Conservation (phyloP, 768 basidiomycete genomes). For the Boletellus sp. region DNA sequence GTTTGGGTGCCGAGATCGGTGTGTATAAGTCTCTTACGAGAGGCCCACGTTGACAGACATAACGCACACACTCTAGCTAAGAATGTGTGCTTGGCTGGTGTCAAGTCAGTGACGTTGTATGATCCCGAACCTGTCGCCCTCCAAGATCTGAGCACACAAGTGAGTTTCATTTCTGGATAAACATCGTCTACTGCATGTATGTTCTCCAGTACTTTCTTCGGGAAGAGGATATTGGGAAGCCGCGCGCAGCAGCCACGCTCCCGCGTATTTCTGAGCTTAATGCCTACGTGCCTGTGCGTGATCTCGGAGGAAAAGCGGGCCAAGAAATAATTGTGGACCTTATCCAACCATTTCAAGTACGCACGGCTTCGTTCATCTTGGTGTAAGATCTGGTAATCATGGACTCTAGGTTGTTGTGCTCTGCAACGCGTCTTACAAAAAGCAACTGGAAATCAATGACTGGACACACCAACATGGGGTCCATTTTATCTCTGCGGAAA, state of each 20-base stretch:
- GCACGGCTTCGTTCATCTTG: slow-evolving; percentile 15
- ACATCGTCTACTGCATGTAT: slow-evolving; percentile 7
- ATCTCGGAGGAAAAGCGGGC: slow-evolving; percentile 74
- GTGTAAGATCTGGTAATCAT: slow-evolving; percentile 6
- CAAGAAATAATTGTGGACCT: slow-evolving; percentile 76
- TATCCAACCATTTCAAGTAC: slow-evolving; percentile 85
- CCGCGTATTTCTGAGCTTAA: slow-evolving; percentile 94
- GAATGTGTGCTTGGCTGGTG: slow-evolving; percentile 91
- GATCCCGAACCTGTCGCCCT: slow-evolving; percentile 86
- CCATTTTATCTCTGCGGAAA: slow-evolving; percentile 88
- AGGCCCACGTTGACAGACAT: slow-evolving; percentile 6
- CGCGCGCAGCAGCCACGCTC: slow-evolving; percentile 79
- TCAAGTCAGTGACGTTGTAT: slow-evolving; percentile 94
- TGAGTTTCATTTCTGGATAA: slow-evolving; percentile 32
- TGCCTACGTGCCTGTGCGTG: slow-evolving; percentile 89
- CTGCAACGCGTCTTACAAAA: slow-evolving; percentile 68
- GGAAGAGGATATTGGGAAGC: slow-evolving; percentile 79
- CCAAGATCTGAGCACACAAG: slow-evolving; percentile 93
- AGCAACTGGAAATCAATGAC: slow-evolving; percentile 93
- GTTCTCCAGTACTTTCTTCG: slow-evolving; percentile 85
- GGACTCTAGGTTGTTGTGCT: slow-evolving; percentile 79
- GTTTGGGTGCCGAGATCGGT: slow-evolving; percentile 96
- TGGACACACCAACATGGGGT: slow-evolving; percentile 90
- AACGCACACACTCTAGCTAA: slow-evolving; percentile 53
- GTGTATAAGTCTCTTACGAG: slow-evolving; percentile 16